Base-by-base conservation (phyloP, 2,329 filamentous ascomycete genomes). In the Dryadomyces sulphureus region DNA sequence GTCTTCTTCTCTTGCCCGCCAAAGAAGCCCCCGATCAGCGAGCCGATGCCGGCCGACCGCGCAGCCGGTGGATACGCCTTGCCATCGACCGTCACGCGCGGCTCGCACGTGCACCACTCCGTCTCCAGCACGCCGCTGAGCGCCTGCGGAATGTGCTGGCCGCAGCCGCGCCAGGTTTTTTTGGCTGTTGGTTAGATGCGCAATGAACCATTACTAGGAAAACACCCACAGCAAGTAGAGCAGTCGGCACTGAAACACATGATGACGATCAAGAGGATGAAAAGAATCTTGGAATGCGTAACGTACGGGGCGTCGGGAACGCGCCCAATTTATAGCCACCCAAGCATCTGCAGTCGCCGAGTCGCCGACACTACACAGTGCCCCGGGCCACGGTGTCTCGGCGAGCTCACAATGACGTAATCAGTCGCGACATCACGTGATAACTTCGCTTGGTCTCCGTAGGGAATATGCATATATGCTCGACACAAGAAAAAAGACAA, bases 91-190 rank as follows among this genome's bases (percentile, higher is more conserved):
- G 62, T 63, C 45, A 66, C 60, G 50, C 59, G 62, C 27, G 68
- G 68, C 47, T 61, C 56, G 57, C 69, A 72, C 8, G 62, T 64
- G 57, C 69, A 72, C 68, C 68, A 69, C 39, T 70, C 55, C 12
- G 62, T 57, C 55, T 70, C 62, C 25, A 66, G 59, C 4, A 71
- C 58, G 47, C 62, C 60, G 27, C 58, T 52, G 39, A 72, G 61
- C n/a, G 67, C 68, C 14, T 60, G 55, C 8, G 65, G 60, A 48
- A 72, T 63, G 53, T 72, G 69, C 46, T 51, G 60, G 43, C 69
- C 68, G 58, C 68, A 72, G 50, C 69, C 69, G 49, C 67, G 65
- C 69, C 69, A 72, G 22, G 67, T 56, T 53, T 65, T 62, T 56
- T 68, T 70, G 24, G 64, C 69, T 72, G 48, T 32, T 19, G 40